These are phyloP conservation scores for Mortierella antarctica DNA, from an alignment of 192 early-diverging fungal genomes.

Conservation along the genomic window DNA sequence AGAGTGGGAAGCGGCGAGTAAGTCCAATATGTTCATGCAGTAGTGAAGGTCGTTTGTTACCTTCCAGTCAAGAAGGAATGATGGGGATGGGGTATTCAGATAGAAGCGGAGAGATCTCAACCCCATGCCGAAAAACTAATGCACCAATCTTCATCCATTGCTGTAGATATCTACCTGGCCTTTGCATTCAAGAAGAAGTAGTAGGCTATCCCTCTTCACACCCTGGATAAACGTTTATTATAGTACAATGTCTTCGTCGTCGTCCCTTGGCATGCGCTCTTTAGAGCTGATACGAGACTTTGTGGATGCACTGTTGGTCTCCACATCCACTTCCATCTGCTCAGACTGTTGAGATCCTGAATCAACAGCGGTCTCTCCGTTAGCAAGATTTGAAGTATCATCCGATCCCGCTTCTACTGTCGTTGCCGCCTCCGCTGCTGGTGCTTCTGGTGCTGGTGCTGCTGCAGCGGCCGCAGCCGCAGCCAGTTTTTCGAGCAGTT, in stretches of 20 bases:
- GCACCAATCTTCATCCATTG: not conserved
- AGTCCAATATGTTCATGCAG: constrained; percentile 21
- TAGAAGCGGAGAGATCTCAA: not conserved
- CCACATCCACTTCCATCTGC: constrained; percentile 20
- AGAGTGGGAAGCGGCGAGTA: constrained; percentile 94
- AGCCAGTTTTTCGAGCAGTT: not conserved
- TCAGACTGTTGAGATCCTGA: constrained; percentile 15
- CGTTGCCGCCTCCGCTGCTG: not conserved
- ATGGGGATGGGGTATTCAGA: not conserved
- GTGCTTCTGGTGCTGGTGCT: not conserved
- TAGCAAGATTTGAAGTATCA: not conserved
- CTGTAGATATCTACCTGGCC: constrained; percentile 69
- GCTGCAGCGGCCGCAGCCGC: not conserved
- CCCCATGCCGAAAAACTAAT: not conserved
- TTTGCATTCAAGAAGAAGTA: constrained; percentile 78
- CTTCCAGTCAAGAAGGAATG: no score
- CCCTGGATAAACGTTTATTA: not conserved
- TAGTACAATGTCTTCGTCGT: not conserved
- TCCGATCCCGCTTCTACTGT: not conserved
- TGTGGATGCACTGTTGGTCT: no score
- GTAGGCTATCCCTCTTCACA: not conserved
- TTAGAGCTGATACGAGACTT: no score
- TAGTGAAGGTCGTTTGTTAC: not conserved
- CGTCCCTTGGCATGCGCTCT: not conserved
- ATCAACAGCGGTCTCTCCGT: not conserved